Evolutionary conservation across 2,329 filamentous ascomycete genomes (phyloP), one percentile per base, ranked within the genome.

Genomic region (Cercospora zeae-maydis): DNA sequence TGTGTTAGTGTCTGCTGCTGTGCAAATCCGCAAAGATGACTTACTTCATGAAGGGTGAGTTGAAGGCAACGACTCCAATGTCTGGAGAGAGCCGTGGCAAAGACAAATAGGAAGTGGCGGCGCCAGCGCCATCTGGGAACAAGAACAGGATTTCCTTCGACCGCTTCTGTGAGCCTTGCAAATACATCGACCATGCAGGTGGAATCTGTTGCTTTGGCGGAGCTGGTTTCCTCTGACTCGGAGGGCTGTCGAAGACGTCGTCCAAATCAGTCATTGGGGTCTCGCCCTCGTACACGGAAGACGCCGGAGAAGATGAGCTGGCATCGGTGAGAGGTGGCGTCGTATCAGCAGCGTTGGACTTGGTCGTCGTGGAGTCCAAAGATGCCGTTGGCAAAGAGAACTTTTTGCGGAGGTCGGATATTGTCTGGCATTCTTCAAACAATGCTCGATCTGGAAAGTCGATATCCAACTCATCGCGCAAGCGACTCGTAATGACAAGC

Each of bases 51-150:
- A 73, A 65, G 2, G 63, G 63, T 10, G 52, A 65, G 30, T 63
- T 63, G 52, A 65, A 59, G n/a, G 57, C 63, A 33, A 61, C 34
- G 6, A 65, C 53, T 7, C 59, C 67, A 16, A 61, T 51, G 58
- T 79, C 74, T 4, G 76, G 72, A 19, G 74, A 76, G 30, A 80
- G 66, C 6, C 73, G 72, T 0, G 79, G 79, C 36, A 80, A 76
- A 2, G 75, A 75, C 27, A 77, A 75, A 67, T 81, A 81, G 2
- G 79, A 80, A 4, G 78, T 78, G 1, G 79, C 78, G 6, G 79
- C 80, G 30, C 79, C 79, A 19, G 77, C 78, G 13, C 79, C 79
- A 2, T 79, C 80, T 33, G 81, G 80, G 58, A 83, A 74, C 49
- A 83, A 70, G 64, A 64, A 70, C 24, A 64, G 52, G 55, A 36